Evolutionary conservation across 495 filamentous ascomycete species (phyloP).

Genomic region (Xylaria longipes): DNA sequence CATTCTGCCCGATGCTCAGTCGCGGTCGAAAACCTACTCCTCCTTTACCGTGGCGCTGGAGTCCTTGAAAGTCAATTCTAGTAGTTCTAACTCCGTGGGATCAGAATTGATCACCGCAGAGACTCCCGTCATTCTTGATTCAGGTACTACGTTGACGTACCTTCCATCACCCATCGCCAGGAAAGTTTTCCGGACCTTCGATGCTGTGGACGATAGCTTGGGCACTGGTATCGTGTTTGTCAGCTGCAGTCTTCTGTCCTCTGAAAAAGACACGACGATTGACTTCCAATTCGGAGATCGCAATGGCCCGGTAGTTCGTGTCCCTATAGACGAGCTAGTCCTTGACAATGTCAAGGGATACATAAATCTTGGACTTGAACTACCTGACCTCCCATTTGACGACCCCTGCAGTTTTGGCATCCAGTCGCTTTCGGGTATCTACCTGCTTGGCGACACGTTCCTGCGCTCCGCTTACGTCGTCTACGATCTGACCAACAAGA

Average conservation of each 20-base stretch:
- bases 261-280: slow-evolving; percentile 65
- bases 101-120: slow-evolving; percentile 32
- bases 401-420: slow-evolving; percentile 52
- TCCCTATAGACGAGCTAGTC: slow-evolving; percentile 78
- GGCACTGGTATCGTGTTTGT: slow-evolving; percentile 52
- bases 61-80: slow-evolving; percentile 39
- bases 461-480: slow-evolving; percentile 92
- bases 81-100: slow-evolving; percentile 41
- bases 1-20: slow-evolving; percentile 55
- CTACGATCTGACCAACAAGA: slow-evolving; percentile 83
- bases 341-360: slow-evolving; percentile 58
- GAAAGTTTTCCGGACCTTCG: slow-evolving; percentile 63
- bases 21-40: slow-evolving; percentile 37
- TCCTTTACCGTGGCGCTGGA: slow-evolving; percentile 49
- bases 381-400: slow-evolving; percentile 38
- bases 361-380: slow-evolving; percentile 31
- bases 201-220: slow-evolving; percentile 56
- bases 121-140: slow-evolving; percentile 78
- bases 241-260: slow-evolving; percentile 55
- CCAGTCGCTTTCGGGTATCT: slow-evolving; percentile 36
- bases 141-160: slow-evolving; percentile 82
- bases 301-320: slow-evolving; percentile 63
- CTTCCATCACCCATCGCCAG: slow-evolving; percentile 69
- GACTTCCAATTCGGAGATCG: slow-evolving; percentile 64
- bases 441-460: slow-evolving; percentile 83